Conservation (phyloP, 2,329 filamentous ascomycete genomes). For the Penicillium sp. region DNA sequence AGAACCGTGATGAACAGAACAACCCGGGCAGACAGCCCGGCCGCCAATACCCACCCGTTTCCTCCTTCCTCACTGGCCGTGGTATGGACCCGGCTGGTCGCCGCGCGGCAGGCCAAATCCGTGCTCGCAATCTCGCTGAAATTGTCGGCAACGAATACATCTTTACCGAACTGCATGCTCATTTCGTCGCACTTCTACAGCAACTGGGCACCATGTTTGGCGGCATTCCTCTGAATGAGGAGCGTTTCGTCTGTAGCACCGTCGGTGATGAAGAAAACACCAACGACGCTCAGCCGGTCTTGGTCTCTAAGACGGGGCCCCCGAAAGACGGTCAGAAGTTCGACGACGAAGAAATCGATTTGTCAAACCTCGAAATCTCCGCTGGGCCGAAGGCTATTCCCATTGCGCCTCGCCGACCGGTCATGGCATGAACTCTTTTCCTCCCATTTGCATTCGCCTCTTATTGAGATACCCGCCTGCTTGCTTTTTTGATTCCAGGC, state of each 20-base stretch:
- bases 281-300: slow-evolving; percentile 24
- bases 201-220: slow-evolving; percentile 50
- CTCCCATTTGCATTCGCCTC: slow-evolving; percentile 15
- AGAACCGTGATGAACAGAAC: slow-evolving; percentile 43
- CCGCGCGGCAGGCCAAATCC: slow-evolving; percentile 54
- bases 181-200: slow-evolving; percentile 54
- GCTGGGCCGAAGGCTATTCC: slow-evolving; percentile 41
- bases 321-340: slow-evolving; percentile 23
- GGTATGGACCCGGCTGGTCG: slow-evolving; percentile 58
- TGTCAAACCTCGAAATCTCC: slow-evolving; percentile 36
- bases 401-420: slow-evolving; percentile 36
- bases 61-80: slow-evolving; percentile 60
- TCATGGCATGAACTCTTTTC: slow-evolving; percentile 34
- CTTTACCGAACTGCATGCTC: slow-evolving; percentile 58
- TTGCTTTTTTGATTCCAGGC: slow-evolving; percentile 15
- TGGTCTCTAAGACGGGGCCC: slow-evolving; percentile 22
- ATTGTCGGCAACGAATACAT: slow-evolving; percentile 61
- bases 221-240: slow-evolving; percentile 44
- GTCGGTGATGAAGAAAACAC: slow-evolving; percentile 31
- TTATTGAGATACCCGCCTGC: slow-evolving; percentile 17
- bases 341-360: slow-evolving; percentile 33
- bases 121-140: slow-evolving; percentile 58
- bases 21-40: slow-evolving; percentile 26
- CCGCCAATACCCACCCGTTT: slow-evolving; percentile 56
- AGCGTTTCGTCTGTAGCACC: slow-evolving; percentile 44